phyloP scores from a whole-genome alignment of 78 protist species.

The Dictyostelium capitatum region DNA sequence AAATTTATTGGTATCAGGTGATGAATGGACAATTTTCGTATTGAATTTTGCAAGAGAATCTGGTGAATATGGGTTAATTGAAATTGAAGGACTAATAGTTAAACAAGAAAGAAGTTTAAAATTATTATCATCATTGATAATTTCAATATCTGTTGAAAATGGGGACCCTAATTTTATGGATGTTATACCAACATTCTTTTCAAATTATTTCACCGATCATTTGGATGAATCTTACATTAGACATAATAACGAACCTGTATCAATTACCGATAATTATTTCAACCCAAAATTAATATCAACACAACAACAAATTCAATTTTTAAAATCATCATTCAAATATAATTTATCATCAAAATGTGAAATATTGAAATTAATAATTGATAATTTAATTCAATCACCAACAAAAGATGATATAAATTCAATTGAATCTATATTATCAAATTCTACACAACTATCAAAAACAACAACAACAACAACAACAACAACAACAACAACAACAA shows the following conservation, averaged over 20 bases:
- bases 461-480: constrained; percentile 31
- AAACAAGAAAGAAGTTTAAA: background rate
- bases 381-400: background rate
- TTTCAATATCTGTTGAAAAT: background rate
- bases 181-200: background rate
- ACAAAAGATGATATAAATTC: background rate
- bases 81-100: background rate
- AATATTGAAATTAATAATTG: no score
- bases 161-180: background rate
- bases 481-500: constrained; percentile 27
- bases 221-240: background rate
- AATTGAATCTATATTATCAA: background rate
- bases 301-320: background rate
- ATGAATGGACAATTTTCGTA: background rate
- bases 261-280: background rate
- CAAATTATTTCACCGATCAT: background rate
- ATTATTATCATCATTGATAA: background rate
- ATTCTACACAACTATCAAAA: constrained; percentile 18
- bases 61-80: background rate
- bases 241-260: background rate
- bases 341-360: background rate
- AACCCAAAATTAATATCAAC: background rate
- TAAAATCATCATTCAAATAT: background rate
- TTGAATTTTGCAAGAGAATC: constrained; percentile 1
- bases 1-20: background rate